phyloP scores from a whole-genome alignment of 345 rosid species.

The Anacardium occidentale region DNA sequence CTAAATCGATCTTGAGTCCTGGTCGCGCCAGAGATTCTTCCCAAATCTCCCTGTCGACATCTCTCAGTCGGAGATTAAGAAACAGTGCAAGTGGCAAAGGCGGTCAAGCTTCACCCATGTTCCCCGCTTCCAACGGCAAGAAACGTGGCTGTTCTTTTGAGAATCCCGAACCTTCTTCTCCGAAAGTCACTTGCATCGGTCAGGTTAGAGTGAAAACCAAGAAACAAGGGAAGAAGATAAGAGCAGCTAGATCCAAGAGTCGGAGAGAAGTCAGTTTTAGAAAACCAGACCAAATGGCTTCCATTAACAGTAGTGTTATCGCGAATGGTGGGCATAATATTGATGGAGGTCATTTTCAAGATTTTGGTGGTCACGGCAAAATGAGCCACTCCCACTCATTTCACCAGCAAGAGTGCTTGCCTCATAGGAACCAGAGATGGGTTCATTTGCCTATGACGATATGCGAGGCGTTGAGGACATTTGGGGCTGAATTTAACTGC shows the following conservation, averaged over 20 bases:
- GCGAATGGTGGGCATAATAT: conserved; percentile 9
- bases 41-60: conserved; percentile 75
- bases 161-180: conserved; percentile 86
- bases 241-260: conserved; percentile 61
- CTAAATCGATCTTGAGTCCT: conserved; percentile 81
- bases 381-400: background rate
- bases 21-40: conserved; percentile 54
- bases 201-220: conserved; percentile 95
- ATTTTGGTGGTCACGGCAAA: conserved; percentile 9
- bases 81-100: conserved; percentile 73
- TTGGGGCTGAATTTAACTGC: conserved; percentile 86
- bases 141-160: conserved; percentile 68
- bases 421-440: conserved; percentile 69
- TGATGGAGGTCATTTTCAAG: conserved; percentile 19
- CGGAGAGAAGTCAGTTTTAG: conserved; percentile 67
- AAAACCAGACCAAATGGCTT: conserved; percentile 35
- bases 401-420: conserved; percentile 39
- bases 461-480: conserved; percentile 76
- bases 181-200: conserved; percentile 94
- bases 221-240: conserved; percentile 76
- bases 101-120: conserved; percentile 87
- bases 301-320: background rate
- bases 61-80: conserved; percentile 72
- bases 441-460: conserved; percentile 79
- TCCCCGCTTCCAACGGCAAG: conserved; percentile 51